Conservation (phyloP, 768 basidiomycete species). For the Hygrophoropsis aurantiaca region DNA sequence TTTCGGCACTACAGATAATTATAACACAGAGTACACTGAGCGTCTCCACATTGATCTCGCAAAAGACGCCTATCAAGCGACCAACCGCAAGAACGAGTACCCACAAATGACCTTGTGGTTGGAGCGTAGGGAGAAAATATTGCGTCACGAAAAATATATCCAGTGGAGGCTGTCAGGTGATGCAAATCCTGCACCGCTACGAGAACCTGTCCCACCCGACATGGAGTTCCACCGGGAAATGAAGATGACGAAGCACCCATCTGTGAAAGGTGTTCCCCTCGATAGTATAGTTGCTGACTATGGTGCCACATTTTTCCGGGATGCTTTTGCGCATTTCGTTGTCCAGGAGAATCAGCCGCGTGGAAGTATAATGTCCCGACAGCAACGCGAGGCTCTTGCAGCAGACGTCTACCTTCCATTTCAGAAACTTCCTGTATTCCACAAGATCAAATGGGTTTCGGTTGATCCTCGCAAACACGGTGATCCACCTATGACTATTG, state of each 20-base stretch:
- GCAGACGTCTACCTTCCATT: slow-evolving; percentile 12
- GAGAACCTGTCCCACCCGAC: not conserved
- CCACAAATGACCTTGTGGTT: slow-evolving; percentile 41
- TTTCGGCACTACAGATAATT: slow-evolving; percentile 25
- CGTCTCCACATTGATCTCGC: slow-evolving; percentile 22
- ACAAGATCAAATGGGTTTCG: slow-evolving; percentile 32
- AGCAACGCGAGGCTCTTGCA: slow-evolving; percentile 14
- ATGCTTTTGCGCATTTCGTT: slow-evolving; percentile 28
- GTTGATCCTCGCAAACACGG: slow-evolving; percentile 2
- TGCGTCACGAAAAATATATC: slow-evolving; percentile 21
- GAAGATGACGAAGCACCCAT: slow-evolving; percentile 26
- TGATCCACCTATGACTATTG: slow-evolving; percentile 12
- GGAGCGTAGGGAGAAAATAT: slow-evolving; percentile 31
- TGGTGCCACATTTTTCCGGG: slow-evolving; percentile 24
- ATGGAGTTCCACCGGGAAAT: slow-evolving; percentile 7
- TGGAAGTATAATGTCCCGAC: slow-evolving; percentile 1
- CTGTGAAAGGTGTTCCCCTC: slow-evolving; percentile 22
- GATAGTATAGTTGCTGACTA: slow-evolving; percentile 16
- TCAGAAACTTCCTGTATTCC: slow-evolving; percentile 19
- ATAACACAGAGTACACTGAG: slow-evolving; percentile 27
- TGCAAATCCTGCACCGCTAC: no score
- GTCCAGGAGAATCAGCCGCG: slow-evolving; percentile 18
- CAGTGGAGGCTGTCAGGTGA: slow-evolving; percentile 13
- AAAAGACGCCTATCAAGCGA: slow-evolving; percentile 23
- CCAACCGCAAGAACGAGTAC: slow-evolving; percentile 36